Base-by-base conservation (phyloP, 1,284 basidiomycete species). In the Blastosporella zonata region DNA sequence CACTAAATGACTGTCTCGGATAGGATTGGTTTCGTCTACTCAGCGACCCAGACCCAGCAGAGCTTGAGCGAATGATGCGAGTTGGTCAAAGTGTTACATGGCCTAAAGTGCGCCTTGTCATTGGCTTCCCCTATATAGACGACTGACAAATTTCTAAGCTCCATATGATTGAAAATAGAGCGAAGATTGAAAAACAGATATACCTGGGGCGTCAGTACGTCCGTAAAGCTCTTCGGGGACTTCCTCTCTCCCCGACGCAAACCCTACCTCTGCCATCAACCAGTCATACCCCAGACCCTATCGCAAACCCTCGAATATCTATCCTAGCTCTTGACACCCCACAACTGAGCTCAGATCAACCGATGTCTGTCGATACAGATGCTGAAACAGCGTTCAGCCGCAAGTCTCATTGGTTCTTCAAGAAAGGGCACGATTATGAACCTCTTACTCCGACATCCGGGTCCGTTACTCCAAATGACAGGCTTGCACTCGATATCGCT, bases 31-130 rank as follows among this genome's bases (percentile, higher is more conserved):
- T 90, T 46, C 81, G 77, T 39, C 80, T 97, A 35, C 68, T 97
- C 34, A 89, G 83, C 36, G 94, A 97, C 66, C 92, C 93, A 0
- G 82, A 89, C 64, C 78, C 79, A n/a, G 59, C 68, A 12, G 89
- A 95, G 64, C 70, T 97, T 38, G 81, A 79, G 53, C 74, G 91
- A 46, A 93, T 95, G 91, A 80, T 96, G 53, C 71, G 73, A 46
- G 88, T 93, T 2, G 94, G 95, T 3, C 77, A 96, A 67, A 66
- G 82, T n/a, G 93, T 92, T n/a, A 87, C 94, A 17, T 97, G 92
- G 92, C 94, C 94, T 0, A 94, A 94, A 71, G 88, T 95, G 56
- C 47, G 25, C 6, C 34, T 18, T 47, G 2, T 31, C 22, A 51
- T 15, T 21, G 42, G 33, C 15, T 37, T 47, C 20, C 36, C 22